Evolutionary conservation across 768 basidiomycete genomes (phyloP), one percentile per base, ranked within the genome.

Genomic region (Mycena metata): DNA sequence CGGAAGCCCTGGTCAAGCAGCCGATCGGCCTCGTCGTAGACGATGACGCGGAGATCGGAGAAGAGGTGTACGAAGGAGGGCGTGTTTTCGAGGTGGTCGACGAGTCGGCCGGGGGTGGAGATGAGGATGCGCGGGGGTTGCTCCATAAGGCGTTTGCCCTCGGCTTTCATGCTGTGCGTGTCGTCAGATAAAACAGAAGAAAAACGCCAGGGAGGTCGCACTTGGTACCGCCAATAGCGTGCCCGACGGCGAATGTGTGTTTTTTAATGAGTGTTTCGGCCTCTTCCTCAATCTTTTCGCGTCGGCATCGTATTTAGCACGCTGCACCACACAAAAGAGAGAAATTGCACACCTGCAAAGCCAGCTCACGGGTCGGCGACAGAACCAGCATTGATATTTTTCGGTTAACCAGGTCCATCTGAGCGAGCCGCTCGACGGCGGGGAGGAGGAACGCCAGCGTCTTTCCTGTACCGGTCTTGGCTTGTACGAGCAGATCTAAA

Each of bases 371-470:
- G 0, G 92, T 93, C 0, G 92, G 92, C 5, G 91, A 90, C 33
- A 94, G 71, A 2, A 94, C 86, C 26, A 90, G 84, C 43, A 90
- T 86, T 21, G 88, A 91, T 35, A 89, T 83, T 49, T 72, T 70
- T 16, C 77, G 73, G 0, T 64, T n/a, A 0, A 69, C 74, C 17
- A 57, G 58, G 41, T 42, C 69, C 75, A 60, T 84, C 82, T 71
- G 85, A 76, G 84, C 85, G 23, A 93, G 80, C 51, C 84, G 86
- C 74, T 94, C 91, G 46, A 94, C 82, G 35, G 92, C 88, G 0
- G 92, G 92, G n/a, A 94, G 79, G 19, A 91, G 86, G 75, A 94
- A 94, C 5, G 90, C 91, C 41, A 90, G 85, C 13, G 91, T 92
- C 79, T 81, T 81, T 77, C 90, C 90, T 15, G 90, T 91, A 35